A percentile compares a stretch with the other conserved stretches of the same genome.
phyloP scores from a whole-genome alignment of 495 filamentous ascomycete species.

The Aspergillus bridgeri region DNA sequence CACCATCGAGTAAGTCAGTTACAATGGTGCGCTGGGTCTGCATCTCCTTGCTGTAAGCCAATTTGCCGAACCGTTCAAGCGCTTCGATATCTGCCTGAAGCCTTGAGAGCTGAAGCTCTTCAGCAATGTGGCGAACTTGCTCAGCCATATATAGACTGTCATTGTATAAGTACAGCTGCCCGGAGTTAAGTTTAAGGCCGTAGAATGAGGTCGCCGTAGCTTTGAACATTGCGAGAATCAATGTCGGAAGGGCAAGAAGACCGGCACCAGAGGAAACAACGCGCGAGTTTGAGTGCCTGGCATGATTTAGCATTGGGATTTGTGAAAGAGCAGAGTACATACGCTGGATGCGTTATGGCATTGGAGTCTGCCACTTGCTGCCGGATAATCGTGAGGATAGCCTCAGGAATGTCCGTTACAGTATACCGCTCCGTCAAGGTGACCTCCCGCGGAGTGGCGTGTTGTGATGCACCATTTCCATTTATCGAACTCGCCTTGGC shows the following conservation, averaged over 20 bases:
- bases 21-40: conserved; percentile 78
- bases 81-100: conserved; percentile 67
- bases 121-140: conserved; percentile 57
- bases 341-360: conserved; percentile 53
- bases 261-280: conserved; percentile 70
- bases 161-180: conserved; percentile 93
- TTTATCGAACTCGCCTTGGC: conserved; percentile 15
- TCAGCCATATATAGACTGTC: conserved; percentile 78
- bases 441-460: conserved; percentile 52
- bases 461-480: conserved; percentile 11
- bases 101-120: conserved; percentile 49
- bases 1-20: conserved; percentile 77
- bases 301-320: conserved; percentile 21
- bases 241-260: conserved; percentile 75
- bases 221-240: conserved; percentile 86
- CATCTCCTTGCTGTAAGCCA: conserved; percentile 86
- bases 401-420: conserved; percentile 78
- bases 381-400: conserved; percentile 66
- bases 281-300: conserved; percentile 44
- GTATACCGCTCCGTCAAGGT: conserved; percentile 84
- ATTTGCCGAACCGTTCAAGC: conserved; percentile 74
- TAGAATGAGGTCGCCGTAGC: conserved; percentile 84
- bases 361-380: conserved; percentile 69
- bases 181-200: conserved; percentile 53
- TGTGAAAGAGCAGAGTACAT: conserved; percentile 25